Evolutionary conservation across 768 basidiomycete species (phyloP).

Genomic region (Phylloporus scabripes): DNA sequence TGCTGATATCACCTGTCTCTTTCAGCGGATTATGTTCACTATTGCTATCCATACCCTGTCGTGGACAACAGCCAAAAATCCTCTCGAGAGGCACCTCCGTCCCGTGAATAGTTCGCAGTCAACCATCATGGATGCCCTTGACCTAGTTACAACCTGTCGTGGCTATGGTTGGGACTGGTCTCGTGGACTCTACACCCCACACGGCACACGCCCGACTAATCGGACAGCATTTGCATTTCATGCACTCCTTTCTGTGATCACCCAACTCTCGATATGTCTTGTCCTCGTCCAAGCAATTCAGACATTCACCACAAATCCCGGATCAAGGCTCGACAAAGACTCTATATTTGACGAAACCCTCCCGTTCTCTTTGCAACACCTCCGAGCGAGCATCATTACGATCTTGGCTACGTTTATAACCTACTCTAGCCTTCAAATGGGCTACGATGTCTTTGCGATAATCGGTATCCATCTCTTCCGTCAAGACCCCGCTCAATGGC

Average conservation of each 20-base stretch:
- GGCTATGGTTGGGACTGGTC: not conserved
- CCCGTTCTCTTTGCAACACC: not conserved
- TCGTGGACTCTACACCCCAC: constrained; percentile 12
- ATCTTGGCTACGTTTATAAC: too few relatives aligned
- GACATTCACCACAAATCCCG: too few relatives aligned
- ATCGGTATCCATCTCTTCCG: not conserved
- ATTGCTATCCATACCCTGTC: not conserved
- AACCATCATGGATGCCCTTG: not conserved
- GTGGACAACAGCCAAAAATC: not conserved
- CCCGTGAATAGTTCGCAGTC: not conserved
- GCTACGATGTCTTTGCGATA: too few relatives aligned
- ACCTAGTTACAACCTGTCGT: not conserved
- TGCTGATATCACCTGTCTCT: too few relatives aligned
- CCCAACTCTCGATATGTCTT: too few relatives aligned
- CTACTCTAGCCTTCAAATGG: too few relatives aligned
- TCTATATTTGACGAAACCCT: not conserved
- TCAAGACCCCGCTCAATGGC: not conserved
- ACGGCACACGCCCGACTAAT: not conserved
- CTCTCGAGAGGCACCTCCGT: not conserved
- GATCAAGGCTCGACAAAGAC: not conserved
- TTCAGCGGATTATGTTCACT: not conserved
- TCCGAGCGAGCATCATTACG: not conserved
- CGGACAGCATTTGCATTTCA: not conserved
- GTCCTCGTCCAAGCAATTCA: not conserved
- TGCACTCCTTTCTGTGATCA: constrained; percentile 32